phyloP scores from a whole-genome alignment of 75 land plant species.

The Pinus albicaulis region DNA sequence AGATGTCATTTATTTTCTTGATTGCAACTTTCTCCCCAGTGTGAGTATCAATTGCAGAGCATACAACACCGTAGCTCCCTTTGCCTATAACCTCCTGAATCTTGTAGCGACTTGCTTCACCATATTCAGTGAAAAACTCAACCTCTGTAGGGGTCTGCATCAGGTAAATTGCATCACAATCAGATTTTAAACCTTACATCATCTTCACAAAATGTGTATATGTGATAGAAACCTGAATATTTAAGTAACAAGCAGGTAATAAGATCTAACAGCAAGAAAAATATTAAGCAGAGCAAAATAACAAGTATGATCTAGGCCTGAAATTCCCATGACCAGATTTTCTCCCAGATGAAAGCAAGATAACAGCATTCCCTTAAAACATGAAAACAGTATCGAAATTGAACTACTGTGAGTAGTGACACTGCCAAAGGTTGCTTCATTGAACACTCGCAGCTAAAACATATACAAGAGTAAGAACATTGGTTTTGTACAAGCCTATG shows the following conservation, averaged over 20 bases:
- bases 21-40: slow-evolving; percentile 45
- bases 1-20: slow-evolving; percentile 37
- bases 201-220: not conserved
- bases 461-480: too few species aligned
- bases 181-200: slow-evolving; percentile 1
- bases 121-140: slow-evolving; percentile 66
- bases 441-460: not conserved
- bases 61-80: slow-evolving; percentile 43
- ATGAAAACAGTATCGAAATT: not conserved
- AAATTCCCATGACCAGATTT: not conserved
- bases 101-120: slow-evolving; percentile 51
- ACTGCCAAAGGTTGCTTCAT: not conserved
- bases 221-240: not conserved
- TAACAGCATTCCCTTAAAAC: not conserved
- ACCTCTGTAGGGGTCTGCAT: slow-evolving; percentile 24
- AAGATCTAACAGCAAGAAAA: not conserved
- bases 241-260: not conserved
- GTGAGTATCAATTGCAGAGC: slow-evolving; percentile 36
- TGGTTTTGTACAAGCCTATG: too few species aligned
- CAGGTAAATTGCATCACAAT: not conserved
- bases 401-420: not conserved
- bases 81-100: slow-evolving; percentile 54
- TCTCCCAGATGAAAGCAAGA: not conserved
- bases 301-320: not conserved
- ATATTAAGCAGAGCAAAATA: not conserved